A percentile compares a stretch with the other conserved stretches of the same genome.
Evolutionary conservation across 768 basidiomycete species (phyloP).

Genomic region (Galerina sulciceps): DNA sequence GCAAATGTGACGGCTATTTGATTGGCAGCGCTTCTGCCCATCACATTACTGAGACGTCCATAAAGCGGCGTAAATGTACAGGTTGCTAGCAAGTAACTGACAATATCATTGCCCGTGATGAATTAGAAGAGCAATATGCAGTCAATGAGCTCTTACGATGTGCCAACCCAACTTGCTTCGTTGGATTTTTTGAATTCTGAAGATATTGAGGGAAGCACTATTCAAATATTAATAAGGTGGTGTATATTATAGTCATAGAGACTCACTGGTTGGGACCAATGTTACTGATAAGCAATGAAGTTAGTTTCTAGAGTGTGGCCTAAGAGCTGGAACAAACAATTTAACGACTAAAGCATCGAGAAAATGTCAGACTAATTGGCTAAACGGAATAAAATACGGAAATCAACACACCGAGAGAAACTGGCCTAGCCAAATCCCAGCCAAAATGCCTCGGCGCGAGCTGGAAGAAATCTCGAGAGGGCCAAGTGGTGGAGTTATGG

Average conservation of each 20-base stretch:
- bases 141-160: constrained; percentile 52
- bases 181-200: constrained; percentile 78
- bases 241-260: not conserved
- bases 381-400: not conserved
- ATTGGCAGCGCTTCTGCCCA: constrained; percentile 74
- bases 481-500: constrained; percentile 36
- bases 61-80: constrained; percentile 86
- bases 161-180: constrained; percentile 84
- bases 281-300: constrained; percentile 48
- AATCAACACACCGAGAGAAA: constrained; percentile 68
- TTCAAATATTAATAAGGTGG: not conserved
- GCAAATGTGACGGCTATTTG: constrained; percentile 66
- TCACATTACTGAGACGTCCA: constrained; percentile 76
- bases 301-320: not conserved
- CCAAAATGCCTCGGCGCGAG: constrained; percentile 67
- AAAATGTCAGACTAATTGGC: not conserved
- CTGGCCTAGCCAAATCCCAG: constrained; percentile 73
- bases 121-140: not conserved
- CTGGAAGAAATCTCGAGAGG: constrained; percentile 65
- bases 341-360: constrained; percentile 32
- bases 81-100: constrained; percentile 75
- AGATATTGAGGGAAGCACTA: constrained; percentile 78
- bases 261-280: constrained; percentile 74
- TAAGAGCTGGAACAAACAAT: constrained; percentile 26
- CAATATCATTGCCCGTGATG: not conserved